Conservation (phyloP, 2,329 filamentous ascomycete genomes). For the Apiospora arundinis region DNA sequence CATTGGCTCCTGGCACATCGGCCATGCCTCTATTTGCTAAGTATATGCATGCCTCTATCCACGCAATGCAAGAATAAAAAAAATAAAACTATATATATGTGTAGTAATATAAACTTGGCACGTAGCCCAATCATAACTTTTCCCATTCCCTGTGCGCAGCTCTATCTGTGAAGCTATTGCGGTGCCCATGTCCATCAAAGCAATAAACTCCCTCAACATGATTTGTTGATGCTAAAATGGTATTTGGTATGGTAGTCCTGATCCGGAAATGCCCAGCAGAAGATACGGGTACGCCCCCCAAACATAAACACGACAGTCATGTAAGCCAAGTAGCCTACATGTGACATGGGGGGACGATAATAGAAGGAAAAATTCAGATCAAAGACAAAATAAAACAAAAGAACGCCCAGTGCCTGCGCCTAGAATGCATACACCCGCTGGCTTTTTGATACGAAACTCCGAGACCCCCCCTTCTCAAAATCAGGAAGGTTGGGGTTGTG, state of each 20-base stretch:
- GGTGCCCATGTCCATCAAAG: constrained; percentile 14
- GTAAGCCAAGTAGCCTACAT: neutral
- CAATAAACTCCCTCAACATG: constrained; percentile 11
- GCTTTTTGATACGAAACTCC: constrained; percentile 3
- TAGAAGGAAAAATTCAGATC: neutral
- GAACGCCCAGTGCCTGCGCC: neutral
- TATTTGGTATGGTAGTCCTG: constrained; percentile 12
- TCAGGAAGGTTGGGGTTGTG: neutral
- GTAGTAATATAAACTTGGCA: neutral
- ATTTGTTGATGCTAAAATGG: constrained; percentile 18
- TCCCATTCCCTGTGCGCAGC: constrained; percentile 15
- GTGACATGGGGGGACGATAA: neutral
- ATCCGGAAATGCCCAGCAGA: constrained; percentile 3
- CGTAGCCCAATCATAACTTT: constrained; percentile 12
- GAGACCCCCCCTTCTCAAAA: neutral
- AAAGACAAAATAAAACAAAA: neutral
- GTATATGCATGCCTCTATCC: neutral
- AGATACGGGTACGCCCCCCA: neutral
- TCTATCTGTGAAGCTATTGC: constrained; percentile 6
- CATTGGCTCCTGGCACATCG: neutral
- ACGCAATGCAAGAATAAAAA: constrained; percentile 6
- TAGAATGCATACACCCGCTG: constrained; percentile 4
- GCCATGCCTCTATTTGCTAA: neutral
- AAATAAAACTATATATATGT: constrained; percentile 1
- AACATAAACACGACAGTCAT: neutral